These are phyloP conservation scores for Pharnaceum exiguum DNA, from an alignment of 148 eudicot species.

Conservation along the genomic window DNA sequence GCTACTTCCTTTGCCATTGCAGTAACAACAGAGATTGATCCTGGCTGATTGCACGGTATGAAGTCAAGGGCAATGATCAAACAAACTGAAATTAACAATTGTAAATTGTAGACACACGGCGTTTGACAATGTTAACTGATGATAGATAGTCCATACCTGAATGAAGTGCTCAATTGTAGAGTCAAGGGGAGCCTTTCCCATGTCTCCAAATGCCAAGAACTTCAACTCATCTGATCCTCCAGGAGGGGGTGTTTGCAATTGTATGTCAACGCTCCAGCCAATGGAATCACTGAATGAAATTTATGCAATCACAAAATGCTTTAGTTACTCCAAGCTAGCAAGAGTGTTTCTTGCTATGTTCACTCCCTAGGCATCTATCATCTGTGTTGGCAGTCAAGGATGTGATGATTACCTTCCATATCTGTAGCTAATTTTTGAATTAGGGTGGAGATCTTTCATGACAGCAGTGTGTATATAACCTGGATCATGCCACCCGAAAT, in stretches of 20 bases:
- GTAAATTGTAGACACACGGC: too few species aligned
- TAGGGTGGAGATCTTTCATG: conserved; percentile 58
- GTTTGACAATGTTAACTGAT: too few species aligned
- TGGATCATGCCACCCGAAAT: conserved; percentile 95
- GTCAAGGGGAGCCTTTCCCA: conserved; percentile 91
- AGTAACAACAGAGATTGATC: conserved; percentile 55
- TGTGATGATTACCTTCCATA: conserved; percentile 56
- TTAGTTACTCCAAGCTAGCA: background rate
- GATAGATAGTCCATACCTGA: conserved; percentile 44
- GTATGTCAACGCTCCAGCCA: conserved; percentile 64
- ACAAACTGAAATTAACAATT: too few species aligned
- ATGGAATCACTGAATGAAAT: conserved; percentile 37
- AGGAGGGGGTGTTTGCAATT: conserved; percentile 60
- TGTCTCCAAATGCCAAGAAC: conserved; percentile 73
- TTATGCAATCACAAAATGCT: background rate
- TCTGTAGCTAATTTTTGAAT: conserved; percentile 38
- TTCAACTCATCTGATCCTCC: conserved; percentile 65
- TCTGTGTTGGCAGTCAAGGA: background rate
- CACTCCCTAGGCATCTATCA: too few species aligned
- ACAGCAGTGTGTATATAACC: conserved; percentile 75
- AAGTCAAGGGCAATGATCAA: too few species aligned
- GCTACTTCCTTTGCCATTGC: conserved; percentile 62
- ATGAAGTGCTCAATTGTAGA: conserved; percentile 68
- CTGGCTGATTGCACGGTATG: conserved; percentile 59
- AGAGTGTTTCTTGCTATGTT: background rate